Conservation (phyloP, 2,329 filamentous ascomycete genomes). For the Stagonosporopsis tanaceti region DNA sequence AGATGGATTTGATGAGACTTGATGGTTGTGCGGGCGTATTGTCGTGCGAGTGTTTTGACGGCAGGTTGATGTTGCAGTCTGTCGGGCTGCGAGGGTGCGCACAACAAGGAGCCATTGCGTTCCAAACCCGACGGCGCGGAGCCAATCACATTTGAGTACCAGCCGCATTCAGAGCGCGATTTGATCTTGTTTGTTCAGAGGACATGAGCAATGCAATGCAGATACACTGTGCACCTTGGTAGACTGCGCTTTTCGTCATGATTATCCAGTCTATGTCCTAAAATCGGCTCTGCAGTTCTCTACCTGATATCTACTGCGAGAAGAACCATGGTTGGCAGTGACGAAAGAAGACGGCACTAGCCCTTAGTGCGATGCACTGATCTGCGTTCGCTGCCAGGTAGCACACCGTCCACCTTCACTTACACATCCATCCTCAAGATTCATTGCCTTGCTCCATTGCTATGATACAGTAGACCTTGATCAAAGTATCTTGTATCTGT, state of each 20-base stretch:
- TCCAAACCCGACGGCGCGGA: neutral
- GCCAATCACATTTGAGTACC: conserved; percentile 14
- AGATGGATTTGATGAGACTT: conserved; percentile 34
- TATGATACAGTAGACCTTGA: neutral
- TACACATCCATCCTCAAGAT: neutral
- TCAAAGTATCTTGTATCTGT: too few species aligned
- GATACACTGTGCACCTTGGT: too few species aligned
- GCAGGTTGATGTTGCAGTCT: conserved; percentile 20
- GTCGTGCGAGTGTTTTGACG: conserved; percentile 25
- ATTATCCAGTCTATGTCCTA: neutral
- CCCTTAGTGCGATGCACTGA: conserved; percentile 16
- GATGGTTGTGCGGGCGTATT: conserved; percentile 27
- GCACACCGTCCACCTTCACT: neutral
- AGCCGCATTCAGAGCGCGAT: conserved; percentile 15
- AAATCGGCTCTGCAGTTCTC: neutral
- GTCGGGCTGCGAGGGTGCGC: conserved; percentile 26
- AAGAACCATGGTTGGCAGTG: conserved; percentile 6
- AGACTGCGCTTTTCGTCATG: neutral
- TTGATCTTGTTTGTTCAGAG: neutral
- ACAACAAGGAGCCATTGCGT: conserved; percentile 21
- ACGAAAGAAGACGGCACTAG: conserved; percentile 15
- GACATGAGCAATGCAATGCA: neutral
- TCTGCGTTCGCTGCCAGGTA: conserved; percentile 10
- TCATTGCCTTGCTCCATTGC: neutral
- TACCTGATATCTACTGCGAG: neutral